Base-by-base conservation (phyloP, 768 basidiomycete species). In the Kwoniella newhampshirensis region DNA sequence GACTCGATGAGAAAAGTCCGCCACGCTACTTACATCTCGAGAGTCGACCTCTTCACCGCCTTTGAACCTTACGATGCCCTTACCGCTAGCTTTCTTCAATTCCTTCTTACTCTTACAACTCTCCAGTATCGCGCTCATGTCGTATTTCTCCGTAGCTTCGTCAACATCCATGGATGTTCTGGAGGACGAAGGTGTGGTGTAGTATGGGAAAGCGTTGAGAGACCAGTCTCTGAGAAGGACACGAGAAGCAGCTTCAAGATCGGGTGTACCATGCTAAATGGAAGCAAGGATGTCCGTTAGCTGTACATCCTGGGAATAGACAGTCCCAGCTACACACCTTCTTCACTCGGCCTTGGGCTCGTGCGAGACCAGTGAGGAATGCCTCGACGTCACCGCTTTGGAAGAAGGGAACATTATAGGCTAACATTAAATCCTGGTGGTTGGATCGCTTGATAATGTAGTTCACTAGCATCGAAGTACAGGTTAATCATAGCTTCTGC, bases 201-300 rank as follows among this genome's bases (percentile, higher is more conserved):
- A 92, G 58, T 87, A 83, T 23, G 84, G 81, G 66, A 94, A 80
- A 61, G 83, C 86, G 50, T 87, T 86, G 6, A 80, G 81, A 57
- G 81, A 84, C 91, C 91, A 96, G 77, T 94, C 91, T 9, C 87
- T 84, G 41, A 96, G 81, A 35, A 96, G 80, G 57, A 87, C 80
- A 20, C 87, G 85, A 13, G 88, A 86, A 3, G 91, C 89, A 39
- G 83, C 84, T 2, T 82, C 81, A 47, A 87, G 76, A 73, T 94
- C 91, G 11, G 84, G 77, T 23, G 82, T 81, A 43, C 89, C 90
- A 71, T 81, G 83, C 88, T 91, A 69, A 55, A 46, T 36, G 9
- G 8, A 42, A 5, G 8, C 20, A 13, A 25, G 54, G 50, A 52
- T 44, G 60, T 68, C 61, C 43, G 54, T 50, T 57, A 46, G 39